Evolutionary conservation across 305 asterid genomes (phyloP), one percentile per base, ranked within the genome.

Genomic region (Striga hermonthica): DNA sequence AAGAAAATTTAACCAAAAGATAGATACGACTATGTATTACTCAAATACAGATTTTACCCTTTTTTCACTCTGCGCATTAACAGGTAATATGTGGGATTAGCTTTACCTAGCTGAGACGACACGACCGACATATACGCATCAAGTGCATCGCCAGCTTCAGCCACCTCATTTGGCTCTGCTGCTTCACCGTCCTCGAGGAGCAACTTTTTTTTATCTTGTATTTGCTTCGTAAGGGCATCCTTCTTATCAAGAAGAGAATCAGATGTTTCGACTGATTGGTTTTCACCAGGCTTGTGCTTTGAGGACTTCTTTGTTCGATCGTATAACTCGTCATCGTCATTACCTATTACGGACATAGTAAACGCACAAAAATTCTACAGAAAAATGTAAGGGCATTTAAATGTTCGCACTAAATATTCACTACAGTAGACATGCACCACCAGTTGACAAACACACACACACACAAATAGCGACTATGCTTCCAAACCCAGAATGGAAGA

Each of bases 161-260:
- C 64, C 39, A 61, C 76, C 74, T 81, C 86, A 40, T 75, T 79
- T 74, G 15, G 69, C 48, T 78, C 73, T 54, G 75, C 74, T 43
- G 66, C 72, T 77, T 72, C 76, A 22, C 76, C 10, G 57, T 52
- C 88, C 75, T 83, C 94, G 3, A 64, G 22, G 72, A 93, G 80
- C 65, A 77, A 66, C 64, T 77, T 85, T 74, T 75, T 80, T 83
- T 68, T 83, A 48, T 82, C 91, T 74, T 88, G 85, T 44, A 90
- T 88, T 80, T 83, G 79, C 74, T 75, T 81, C 13, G 63, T 64
- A 65, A 93, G 80, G 31, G 81, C 79, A 69, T 90, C 90, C 80
- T 81, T 88, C 87, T 88, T 93, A 76, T 86, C 97, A 71, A 93
- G 97, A 75, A 93, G 95, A 67, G 99, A 83, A 78, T 93, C 96